Percentiles rank a stretch among this genome's conserved stretches.
These are phyloP conservation scores for Xanthoconium separans DNA, from an alignment of 1,284 basidiomycete genomes.

Conservation along the genomic window DNA sequence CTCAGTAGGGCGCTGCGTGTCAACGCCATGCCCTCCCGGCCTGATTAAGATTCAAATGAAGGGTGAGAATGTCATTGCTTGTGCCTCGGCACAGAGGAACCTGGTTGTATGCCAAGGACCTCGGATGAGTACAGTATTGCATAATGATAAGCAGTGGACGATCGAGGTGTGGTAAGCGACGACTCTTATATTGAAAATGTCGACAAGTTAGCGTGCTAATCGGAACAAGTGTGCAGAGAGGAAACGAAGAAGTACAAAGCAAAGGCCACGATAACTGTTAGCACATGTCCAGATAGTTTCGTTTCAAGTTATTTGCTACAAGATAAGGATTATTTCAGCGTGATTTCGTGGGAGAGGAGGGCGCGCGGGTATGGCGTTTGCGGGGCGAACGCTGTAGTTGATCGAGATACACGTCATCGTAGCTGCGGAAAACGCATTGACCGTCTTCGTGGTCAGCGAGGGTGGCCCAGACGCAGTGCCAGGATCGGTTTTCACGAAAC, in stretches of 20 bases:
- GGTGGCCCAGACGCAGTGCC: conserved; percentile 66
- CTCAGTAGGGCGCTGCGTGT: neutral
- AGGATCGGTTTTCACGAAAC: conserved; percentile 41
- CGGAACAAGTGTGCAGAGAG: conserved; percentile 14
- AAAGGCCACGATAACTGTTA: conserved; percentile 8
- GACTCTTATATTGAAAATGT: conserved; percentile 3
- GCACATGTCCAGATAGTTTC: conserved; percentile 15
- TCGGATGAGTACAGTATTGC: conserved; percentile 9
- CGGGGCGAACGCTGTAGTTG: conserved; percentile 39
- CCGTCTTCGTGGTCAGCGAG: conserved; percentile 48
- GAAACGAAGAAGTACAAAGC: conserved; percentile 1
- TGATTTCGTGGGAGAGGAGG: conserved; percentile 24
- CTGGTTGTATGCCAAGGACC: conserved; percentile 1
- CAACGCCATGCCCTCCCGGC: neutral
- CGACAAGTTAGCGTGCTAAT: conserved; percentile 9
- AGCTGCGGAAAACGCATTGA: conserved; percentile 54
- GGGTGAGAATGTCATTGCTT: neutral
- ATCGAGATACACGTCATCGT: conserved; percentile 57
- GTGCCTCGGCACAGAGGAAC: neutral
- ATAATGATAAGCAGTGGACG: conserved; percentile 3
- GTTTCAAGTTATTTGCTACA: conserved; percentile 3
- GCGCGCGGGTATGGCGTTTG: conserved; percentile 29
- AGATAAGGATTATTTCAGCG: conserved; percentile 11
- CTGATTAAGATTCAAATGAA: conserved; percentile 1
- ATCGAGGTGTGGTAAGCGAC: conserved; percentile 5